A percentile compares a stretch with the other conserved stretches of the same genome.
Evolutionary conservation across 768 basidiomycete genomes (phyloP).

Genomic region (Phanerochaete carnosa): DNA sequence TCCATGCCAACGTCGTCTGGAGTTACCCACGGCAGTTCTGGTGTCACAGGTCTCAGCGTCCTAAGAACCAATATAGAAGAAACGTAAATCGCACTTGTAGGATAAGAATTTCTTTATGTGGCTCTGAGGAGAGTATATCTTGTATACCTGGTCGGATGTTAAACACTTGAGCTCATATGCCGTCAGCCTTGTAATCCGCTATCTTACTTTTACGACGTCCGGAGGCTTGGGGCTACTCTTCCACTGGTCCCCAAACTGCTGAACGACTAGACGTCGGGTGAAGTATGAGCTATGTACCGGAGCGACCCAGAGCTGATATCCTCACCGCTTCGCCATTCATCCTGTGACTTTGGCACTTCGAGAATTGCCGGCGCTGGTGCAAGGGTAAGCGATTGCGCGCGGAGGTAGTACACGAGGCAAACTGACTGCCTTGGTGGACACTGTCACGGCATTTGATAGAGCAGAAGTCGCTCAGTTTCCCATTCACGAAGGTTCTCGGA

Average conservation of each 20-base stretch:
- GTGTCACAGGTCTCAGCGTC: too few species aligned
- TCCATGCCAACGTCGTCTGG: slow-evolving; percentile 7
- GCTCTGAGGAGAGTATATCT: slow-evolving; percentile 9
- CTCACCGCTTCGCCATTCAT: slow-evolving; percentile 12
- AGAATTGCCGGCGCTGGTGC: slow-evolving; percentile 1
- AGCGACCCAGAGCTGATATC: too few species aligned
- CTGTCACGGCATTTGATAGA: slow-evolving; percentile 16
- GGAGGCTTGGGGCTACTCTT: slow-evolving; percentile 3
- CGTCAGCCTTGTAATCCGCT: neutral
- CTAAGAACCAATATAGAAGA: too few species aligned
- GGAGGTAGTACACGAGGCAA: neutral
- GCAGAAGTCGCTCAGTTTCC: slow-evolving; percentile 23
- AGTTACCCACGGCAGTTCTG: neutral
- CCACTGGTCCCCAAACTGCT: slow-evolving; percentile 20
- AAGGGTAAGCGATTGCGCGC: neutral
- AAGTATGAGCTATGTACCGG: too few species aligned
- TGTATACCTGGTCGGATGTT: neutral
- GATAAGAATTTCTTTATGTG: slow-evolving; percentile 15
- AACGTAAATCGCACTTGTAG: slow-evolving; percentile 19
- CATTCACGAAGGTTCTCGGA: slow-evolving; percentile 17
- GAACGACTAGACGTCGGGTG: slow-evolving; percentile 10
- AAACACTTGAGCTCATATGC: too few species aligned
- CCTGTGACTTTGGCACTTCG: neutral
- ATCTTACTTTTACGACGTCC: neutral
- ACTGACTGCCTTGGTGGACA: slow-evolving; percentile 11